A percentile compares a stretch with the other conserved stretches of the same genome.
Conservation (phyloP, 805 yeast genomes). For the Diddensiella transvaalensis region DNA sequence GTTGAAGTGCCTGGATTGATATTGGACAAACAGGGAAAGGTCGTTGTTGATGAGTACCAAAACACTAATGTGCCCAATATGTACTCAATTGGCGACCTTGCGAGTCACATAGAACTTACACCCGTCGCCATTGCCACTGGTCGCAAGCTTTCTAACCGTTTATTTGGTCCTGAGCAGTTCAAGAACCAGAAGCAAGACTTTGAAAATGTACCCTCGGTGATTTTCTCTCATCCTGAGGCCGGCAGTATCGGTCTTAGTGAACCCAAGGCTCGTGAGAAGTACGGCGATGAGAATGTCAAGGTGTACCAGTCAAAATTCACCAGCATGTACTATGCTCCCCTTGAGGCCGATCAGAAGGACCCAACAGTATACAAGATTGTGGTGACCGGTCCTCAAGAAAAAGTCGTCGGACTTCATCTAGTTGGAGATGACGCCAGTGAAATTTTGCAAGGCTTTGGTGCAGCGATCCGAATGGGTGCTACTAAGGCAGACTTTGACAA, state of each 20-base stretch:
- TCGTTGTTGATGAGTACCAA: constrained; percentile 85
- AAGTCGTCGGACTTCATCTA: constrained; percentile 91
- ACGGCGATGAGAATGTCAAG: constrained; percentile 76
- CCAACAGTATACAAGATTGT: constrained; percentile 86
- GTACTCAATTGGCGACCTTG: constrained; percentile 90
- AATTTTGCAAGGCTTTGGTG: constrained; percentile 97
- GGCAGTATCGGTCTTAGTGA: constrained; percentile 90
- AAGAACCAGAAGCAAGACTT: constrained; percentile 79
- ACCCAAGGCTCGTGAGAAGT: constrained; percentile 69
- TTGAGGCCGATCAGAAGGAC: constrained; percentile 60
- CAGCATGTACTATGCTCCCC: constrained; percentile 90
- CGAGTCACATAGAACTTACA: constrained; percentile 77
- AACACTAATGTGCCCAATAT: constrained; percentile 67
- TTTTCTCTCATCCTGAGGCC: constrained; percentile 98
- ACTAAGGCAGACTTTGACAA: constrained; percentile 92
- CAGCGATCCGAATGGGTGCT: constrained; percentile 98
- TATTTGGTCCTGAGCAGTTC: constrained; percentile 76
- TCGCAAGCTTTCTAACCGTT: constrained; percentile 83
- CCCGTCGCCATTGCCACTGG: constrained; percentile 99
- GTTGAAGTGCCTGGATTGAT: constrained; percentile 73
- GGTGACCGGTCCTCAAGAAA: constrained; percentile 75
- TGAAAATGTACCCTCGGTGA: constrained; percentile 84
- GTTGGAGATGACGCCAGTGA: constrained; percentile 91
- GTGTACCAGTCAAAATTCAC: constrained; percentile 78
- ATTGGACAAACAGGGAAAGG: constrained; percentile 54